phyloP scores from a whole-genome alignment of 2,329 filamentous ascomycete species.

The Fusarium marasasianum region DNA sequence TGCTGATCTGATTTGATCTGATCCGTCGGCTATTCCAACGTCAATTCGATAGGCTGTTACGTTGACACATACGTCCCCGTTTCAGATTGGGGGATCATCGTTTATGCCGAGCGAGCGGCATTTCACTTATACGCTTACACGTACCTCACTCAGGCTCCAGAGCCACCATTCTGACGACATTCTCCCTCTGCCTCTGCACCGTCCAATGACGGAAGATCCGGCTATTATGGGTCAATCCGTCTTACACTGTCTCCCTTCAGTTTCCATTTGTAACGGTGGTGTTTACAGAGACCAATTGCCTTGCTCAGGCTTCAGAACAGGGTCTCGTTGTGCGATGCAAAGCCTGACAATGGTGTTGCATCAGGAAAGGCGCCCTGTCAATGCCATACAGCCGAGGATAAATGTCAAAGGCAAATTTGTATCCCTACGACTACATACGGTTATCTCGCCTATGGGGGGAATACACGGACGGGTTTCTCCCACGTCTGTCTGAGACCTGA shows the following conservation, averaged over 20 bases:
- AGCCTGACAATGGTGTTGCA: slow-evolving; percentile 24
- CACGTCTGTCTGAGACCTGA: slow-evolving; percentile 15
- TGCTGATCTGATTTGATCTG: slow-evolving; percentile 8
- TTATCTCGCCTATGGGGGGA: slow-evolving; percentile 27
- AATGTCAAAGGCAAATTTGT: background rate
- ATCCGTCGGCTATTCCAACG: background rate
- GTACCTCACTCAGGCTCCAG: background rate
- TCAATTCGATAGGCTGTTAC: slow-evolving; percentile 32
- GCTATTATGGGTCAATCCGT: slow-evolving; percentile 19
- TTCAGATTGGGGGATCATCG: slow-evolving; percentile 19
- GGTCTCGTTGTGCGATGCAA: slow-evolving; percentile 16
- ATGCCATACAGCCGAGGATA: background rate
- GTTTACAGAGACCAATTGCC: slow-evolving; percentile 6
- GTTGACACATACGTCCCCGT: slow-evolving; percentile 34
- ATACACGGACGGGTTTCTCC: slow-evolving; percentile 4
- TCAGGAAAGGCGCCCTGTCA: slow-evolving; percentile 3
- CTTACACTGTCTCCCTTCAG: slow-evolving; percentile 18
- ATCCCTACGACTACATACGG: background rate
- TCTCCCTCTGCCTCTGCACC: background rate
- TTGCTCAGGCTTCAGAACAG: slow-evolving; percentile 6
- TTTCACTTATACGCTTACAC: slow-evolving; percentile 29
- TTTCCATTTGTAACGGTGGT: slow-evolving; percentile 22
- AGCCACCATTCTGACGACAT: slow-evolving; percentile 25
- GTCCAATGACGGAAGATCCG: slow-evolving; percentile 23
- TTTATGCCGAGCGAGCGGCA: slow-evolving; percentile 30